Base-by-base conservation (phyloP, 192 early-diverging fungal genomes). In the Rhizophagus sp. region DNA sequence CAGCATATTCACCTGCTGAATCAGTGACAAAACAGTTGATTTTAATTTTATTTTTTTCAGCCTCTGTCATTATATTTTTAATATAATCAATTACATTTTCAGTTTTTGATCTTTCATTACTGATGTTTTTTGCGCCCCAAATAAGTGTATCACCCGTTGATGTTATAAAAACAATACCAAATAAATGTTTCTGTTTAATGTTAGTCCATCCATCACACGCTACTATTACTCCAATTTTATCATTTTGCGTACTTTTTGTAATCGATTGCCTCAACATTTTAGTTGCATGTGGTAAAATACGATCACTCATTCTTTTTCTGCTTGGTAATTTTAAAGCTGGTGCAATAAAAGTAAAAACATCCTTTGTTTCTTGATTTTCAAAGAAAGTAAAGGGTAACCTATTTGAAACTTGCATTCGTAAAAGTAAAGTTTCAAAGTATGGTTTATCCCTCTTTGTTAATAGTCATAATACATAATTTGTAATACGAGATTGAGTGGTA, bases 81-180 rank as follows among this genome's bases (percentile, higher is more conserved):
- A 50, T 74, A 74, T 50, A 13, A 61, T n/a, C 0, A 39, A 50
- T 74, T 12, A 74, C 52, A 74, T 74, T 34, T 61, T 74, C 2
- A 33, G 73, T 74, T 74, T 34, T 52, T 74, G 50, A 74, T 61
- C 27, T 12, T 74, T 61, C 13, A 74, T 10, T 3, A 74, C 27
- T 74, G 39, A 61, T 61, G 19, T 74, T 57, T 30, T 33, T 10
- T 61, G 47, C 70, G 3, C 13, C 19, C 73, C 25, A 74, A 61
- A 74, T 61, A 2, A 74, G 36, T 3, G 30, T 12, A 19, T 74
- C 12, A 25, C 27, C 73, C 2, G 61, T 19, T 50, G 73, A 74
- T 50, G 73, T 74, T 61, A 74, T 61, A 24, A 74, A 61, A 19
- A 33, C 33, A 15, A 74, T 27, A 17, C 72, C 72, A 50, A 50